These are phyloP conservation scores for Aureobasidium sp. DNA, from an alignment of 2,329 filamentous ascomycete species.

Conservation along the genomic window DNA sequence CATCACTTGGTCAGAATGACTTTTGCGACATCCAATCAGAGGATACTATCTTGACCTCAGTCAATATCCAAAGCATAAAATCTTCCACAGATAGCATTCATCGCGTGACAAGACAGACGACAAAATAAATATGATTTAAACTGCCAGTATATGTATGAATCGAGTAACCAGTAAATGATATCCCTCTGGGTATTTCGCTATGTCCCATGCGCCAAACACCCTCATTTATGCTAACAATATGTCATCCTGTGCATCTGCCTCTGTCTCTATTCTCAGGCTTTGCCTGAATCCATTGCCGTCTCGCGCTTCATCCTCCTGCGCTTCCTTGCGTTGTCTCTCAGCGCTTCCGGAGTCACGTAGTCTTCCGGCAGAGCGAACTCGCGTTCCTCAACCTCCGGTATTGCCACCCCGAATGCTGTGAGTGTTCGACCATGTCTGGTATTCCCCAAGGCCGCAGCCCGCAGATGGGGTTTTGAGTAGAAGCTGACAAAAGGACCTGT, in stretches of 20 bases:
- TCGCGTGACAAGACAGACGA: not conserved
- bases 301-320: constrained; percentile 55
- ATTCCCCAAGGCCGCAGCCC: constrained; percentile 70
- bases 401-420: constrained; percentile 71
- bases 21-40: not conserved
- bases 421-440: constrained; percentile 63
- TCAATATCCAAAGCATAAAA: no score
- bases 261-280: constrained; percentile 14
- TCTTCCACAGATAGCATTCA: not conserved
- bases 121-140: not conserved
- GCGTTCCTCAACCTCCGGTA: constrained; percentile 63
- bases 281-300: constrained; percentile 29
- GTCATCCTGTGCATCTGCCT: constrained; percentile 4
- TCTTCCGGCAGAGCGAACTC: constrained; percentile 73
- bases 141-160: not conserved
- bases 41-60: not conserved
- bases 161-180: not conserved
- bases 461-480: constrained; percentile 71
- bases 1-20: not conserved
- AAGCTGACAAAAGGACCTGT: constrained; percentile 74
- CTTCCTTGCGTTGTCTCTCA: constrained; percentile 54
- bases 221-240: constrained; percentile 8
- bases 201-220: constrained; percentile 5
- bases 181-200: constrained; percentile 13
- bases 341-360: constrained; percentile 42